These are phyloP conservation scores for Helenozyma baotianmanensis DNA, from an alignment of 805 yeast genomes.

Conservation along the genomic window DNA sequence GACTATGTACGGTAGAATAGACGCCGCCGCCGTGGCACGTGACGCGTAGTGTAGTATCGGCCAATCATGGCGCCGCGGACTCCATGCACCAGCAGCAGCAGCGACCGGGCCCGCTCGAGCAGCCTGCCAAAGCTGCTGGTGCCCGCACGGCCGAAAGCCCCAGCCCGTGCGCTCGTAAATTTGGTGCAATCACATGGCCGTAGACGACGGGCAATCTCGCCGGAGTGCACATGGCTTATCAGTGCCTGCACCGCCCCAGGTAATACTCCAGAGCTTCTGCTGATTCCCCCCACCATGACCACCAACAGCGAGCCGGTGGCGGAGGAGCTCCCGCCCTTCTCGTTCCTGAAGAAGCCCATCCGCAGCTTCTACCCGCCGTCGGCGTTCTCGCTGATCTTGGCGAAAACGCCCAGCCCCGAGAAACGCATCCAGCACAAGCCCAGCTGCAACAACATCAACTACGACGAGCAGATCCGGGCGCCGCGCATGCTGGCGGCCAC, in stretches of 20 bases:
- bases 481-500: conserved; percentile 45
- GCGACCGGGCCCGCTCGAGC: too few relatives aligned
- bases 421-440: conserved; percentile 7
- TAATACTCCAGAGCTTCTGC: background rate
- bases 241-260: background rate
- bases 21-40: background rate
- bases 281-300: too few relatives aligned
- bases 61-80: background rate
- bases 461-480: conserved; percentile 52
- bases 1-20: background rate
- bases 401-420: conserved; percentile 1
- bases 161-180: too few relatives aligned
- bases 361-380: conserved; percentile 6
- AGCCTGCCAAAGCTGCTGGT: too few relatives aligned
- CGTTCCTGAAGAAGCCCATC: conserved; percentile 16
- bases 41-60: background rate
- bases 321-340: conserved; percentile 16
- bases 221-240: background rate
- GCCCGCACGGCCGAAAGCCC: too few relatives aligned
- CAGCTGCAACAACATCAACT: conserved; percentile 28
- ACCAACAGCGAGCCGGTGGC: conserved; percentile 2
- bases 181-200: too few relatives aligned
- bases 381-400: conserved; percentile 8
- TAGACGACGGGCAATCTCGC: too few relatives aligned
- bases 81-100: background rate